A percentile compares a stretch with the other conserved stretches of the same genome.
These are phyloP conservation scores for Annona squamosa DNA, from an alignment of 164 flowering plant genomes.

Conservation along the genomic window DNA sequence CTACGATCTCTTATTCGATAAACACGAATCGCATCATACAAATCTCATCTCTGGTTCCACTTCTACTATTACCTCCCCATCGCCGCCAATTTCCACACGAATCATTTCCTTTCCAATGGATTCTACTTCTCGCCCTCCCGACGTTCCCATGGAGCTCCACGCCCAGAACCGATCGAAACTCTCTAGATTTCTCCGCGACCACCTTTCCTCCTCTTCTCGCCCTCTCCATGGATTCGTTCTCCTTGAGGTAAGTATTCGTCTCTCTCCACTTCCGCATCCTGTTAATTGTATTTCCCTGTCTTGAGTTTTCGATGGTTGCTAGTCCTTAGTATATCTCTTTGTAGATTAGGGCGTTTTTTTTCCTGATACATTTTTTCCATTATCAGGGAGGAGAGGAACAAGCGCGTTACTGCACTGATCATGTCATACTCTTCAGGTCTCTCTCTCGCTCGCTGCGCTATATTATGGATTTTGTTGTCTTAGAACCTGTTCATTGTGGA, in stretches of 20 bases:
- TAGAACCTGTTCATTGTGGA: background rate
- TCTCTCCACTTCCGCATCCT: background rate
- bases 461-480: no score
- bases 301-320: background rate
- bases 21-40: background rate
- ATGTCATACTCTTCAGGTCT: conserved; percentile 70
- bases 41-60: background rate
- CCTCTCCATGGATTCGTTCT: conserved; percentile 73
- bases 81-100: background rate
- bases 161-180: conserved; percentile 31
- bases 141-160: conserved; percentile 65
- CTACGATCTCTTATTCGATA: background rate
- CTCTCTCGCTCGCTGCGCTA: background rate
- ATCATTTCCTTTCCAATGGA: conserved; percentile 11
- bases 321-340: background rate
- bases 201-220: conserved; percentile 41
- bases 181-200: conserved; percentile 46
- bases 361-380: background rate
- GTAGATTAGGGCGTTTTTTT: no score
- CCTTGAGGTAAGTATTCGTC: conserved; percentile 46
- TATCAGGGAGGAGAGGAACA: conserved; percentile 89
- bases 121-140: conserved; percentile 45
- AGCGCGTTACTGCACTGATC: conserved; percentile 81
- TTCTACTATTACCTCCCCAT: background rate
- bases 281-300: background rate